phyloP scores from a whole-genome alignment of 257 asterid species.

The Solanum infundibuliforme region DNA sequence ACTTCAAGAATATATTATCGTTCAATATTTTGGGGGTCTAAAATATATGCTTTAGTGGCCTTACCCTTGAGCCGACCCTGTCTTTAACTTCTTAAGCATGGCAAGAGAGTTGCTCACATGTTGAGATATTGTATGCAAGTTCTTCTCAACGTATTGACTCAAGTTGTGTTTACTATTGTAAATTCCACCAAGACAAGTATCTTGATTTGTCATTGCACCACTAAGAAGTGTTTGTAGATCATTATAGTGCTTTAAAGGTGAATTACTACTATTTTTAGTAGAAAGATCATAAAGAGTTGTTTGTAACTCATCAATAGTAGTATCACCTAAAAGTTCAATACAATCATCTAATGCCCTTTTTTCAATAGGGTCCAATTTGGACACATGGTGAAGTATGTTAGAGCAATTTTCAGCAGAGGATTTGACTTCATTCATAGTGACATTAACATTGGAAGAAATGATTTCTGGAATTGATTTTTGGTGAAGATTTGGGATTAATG shows the following conservation, averaged over 20 bases:
- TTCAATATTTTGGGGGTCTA: not conserved
- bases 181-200: constrained; percentile 82
- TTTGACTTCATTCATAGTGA: constrained; percentile 44
- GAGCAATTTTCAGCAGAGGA: constrained; percentile 39
- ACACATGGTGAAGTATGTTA: constrained; percentile 38
- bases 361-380: constrained; percentile 43
- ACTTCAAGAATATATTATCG: not conserved
- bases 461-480: constrained; percentile 52
- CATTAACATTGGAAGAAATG: constrained; percentile 51
- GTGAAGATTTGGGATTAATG: constrained; percentile 46
- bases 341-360: constrained; percentile 69
- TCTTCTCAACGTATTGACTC: constrained; percentile 33
- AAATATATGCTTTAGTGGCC: not conserved
- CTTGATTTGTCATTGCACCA: constrained; percentile 86
- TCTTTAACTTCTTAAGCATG: constrained; percentile 54
- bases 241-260: constrained; percentile 36
- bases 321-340: constrained; percentile 49
- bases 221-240: constrained; percentile 69
- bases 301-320: constrained; percentile 31
- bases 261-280: not conserved
- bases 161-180: constrained; percentile 42
- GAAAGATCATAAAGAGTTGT: constrained; percentile 33
- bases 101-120: constrained; percentile 76
- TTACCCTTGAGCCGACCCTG: not conserved
- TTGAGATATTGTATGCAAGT: constrained; percentile 40